Conservation (phyloP, 2,329 filamentous ascomycete species). For the Domatiomyces catenatus region DNA sequence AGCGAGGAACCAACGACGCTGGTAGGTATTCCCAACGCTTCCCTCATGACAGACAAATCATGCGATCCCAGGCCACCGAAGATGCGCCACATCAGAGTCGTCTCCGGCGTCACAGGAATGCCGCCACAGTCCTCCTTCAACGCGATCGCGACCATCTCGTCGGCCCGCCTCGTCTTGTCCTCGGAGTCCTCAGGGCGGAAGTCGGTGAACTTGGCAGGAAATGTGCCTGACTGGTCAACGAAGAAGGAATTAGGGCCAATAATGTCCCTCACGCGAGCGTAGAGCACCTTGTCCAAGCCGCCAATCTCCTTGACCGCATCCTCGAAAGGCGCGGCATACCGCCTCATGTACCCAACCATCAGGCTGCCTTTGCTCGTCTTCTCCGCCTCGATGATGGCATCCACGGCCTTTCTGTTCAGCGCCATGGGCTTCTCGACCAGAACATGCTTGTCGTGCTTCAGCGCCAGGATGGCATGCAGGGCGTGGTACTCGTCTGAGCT, state of each 20-base stretch:
- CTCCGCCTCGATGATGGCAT: slow-evolving; percentile 37
- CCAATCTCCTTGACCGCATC: slow-evolving; percentile 41
- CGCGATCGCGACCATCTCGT: slow-evolving; percentile 20
- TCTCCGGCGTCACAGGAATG: slow-evolving; percentile 18
- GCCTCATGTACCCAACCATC: slow-evolving; percentile 46
- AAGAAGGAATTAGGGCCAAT: slow-evolving; percentile 37
- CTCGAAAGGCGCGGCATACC: slow-evolving; percentile 43
- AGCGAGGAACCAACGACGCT: slow-evolving; percentile 27
- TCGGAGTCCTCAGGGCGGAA: slow-evolving; percentile 19
- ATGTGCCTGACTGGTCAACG: slow-evolving; percentile 21
- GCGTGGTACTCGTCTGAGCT: slow-evolving; percentile 41
- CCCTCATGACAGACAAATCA: slow-evolving; percentile 39
- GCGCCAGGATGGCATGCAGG: slow-evolving; percentile 35
- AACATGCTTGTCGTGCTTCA: slow-evolving; percentile 40
- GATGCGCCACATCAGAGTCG: slow-evolving; percentile 22
- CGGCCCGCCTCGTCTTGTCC: slow-evolving; percentile 15
- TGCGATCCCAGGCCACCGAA: slow-evolving; percentile 37
- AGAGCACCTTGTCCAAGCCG: slow-evolving; percentile 38
- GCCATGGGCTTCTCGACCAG: slow-evolving; percentile 47
- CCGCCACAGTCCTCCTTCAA: slow-evolving; percentile 22
- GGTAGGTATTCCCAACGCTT: slow-evolving; percentile 35
- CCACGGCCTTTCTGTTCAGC: slow-evolving; percentile 32
- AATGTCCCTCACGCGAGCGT: slow-evolving; percentile 37
- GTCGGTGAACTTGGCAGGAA: slow-evolving; percentile 23
- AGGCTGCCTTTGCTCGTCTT: slow-evolving; percentile 28